Evolutionary conservation across 352 stramenopile species (phyloP), one percentile per base, ranked within the genome.

Genomic region (Globisporangium alternatum): DNA sequence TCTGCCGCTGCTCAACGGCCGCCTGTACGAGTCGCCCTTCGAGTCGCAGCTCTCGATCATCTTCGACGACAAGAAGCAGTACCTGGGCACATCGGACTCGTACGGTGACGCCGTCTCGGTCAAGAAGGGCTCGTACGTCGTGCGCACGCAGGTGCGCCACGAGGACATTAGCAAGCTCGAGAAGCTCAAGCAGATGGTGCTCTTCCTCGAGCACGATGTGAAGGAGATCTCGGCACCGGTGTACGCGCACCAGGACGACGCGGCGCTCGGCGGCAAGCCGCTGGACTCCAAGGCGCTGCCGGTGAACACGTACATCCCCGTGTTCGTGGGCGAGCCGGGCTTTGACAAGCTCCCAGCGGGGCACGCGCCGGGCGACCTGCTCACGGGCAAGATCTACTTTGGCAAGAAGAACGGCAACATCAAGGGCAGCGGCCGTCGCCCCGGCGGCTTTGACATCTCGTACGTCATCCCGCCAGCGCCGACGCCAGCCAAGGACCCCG

Each of bases 41-140:
- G 93, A 98, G 64, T 77, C 80, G n/a, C 93, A 98, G 60, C 60
- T 98, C 61, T 96, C 91, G 68, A 88, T 98, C 77, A 77, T 97
- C 39, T 98, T 98, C 67, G 91, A 98, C 72, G 86, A 87, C 19
- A 97, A 98, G 70, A 98, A 98, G 72, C 93, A 96, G 75, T 96
- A 91, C 56, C 69, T 95, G 49, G 90, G 80, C 56, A 79, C 68
- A 55, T 91, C 83, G 25, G 93, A 98, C 64, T 83, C 90, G 5
- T 97, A 90, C 66, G 88, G 90, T 8, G 83, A 92, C 22, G 62
- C 74, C 12, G 88, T 94, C 13, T 80, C 82, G 21, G 66, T 95
- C 33, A 96, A 96, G 68, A 97, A 98, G 72, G 91, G 91, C 1
- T 79, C 78, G 44, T 93, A 87, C 62, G 71, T 77, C n/a, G 64